These are phyloP conservation scores for Coemansia biformis DNA, from an alignment of 192 early-diverging fungal genomes.

Conservation along the genomic window DNA sequence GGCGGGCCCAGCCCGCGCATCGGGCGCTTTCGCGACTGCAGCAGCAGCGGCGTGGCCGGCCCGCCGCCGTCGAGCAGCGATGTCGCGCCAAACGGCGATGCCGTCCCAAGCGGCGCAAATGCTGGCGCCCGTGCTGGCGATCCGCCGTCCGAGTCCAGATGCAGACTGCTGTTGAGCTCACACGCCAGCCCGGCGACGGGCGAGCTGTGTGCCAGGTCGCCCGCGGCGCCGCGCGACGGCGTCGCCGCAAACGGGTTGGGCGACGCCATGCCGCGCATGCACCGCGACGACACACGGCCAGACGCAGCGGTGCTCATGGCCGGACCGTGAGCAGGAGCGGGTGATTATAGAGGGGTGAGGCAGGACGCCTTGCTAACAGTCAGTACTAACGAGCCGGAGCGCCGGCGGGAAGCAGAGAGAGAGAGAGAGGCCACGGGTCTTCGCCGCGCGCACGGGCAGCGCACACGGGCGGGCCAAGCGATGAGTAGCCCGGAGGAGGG, in stretches of 20 bases:
- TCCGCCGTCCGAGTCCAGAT: slow-evolving; percentile 14
- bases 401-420: too few species aligned
- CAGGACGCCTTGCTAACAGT: too few species aligned
- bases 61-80: neutral
- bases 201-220: slow-evolving; percentile 3
- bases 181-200: slow-evolving; percentile 26
- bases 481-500: too few species aligned
- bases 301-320: slow-evolving; percentile 29
- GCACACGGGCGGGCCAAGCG: too few species aligned
- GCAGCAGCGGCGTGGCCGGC: slow-evolving; percentile 21
- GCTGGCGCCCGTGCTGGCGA: slow-evolving; percentile 2
- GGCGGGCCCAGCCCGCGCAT: slow-evolving; percentile 27
- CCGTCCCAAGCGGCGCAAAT: slow-evolving; percentile 17
- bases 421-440: too few species aligned
- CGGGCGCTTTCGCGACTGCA: slow-evolving; percentile 26
- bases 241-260: slow-evolving; percentile 30
- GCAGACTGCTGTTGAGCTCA: slow-evolving; percentile 37
- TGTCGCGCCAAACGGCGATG: slow-evolving; percentile 13
- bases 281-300: slow-evolving; percentile 23
- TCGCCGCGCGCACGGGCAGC: too few species aligned
- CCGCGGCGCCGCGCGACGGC: slow-evolving; percentile 3
- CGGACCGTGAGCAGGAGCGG: neutral
- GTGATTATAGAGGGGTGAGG: neutral
- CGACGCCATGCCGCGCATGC: slow-evolving; percentile 18
- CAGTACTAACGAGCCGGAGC: too few species aligned